phyloP scores from a whole-genome alignment of 2,329 filamentous ascomycete species.

The Exophiala xenobiotica region DNA sequence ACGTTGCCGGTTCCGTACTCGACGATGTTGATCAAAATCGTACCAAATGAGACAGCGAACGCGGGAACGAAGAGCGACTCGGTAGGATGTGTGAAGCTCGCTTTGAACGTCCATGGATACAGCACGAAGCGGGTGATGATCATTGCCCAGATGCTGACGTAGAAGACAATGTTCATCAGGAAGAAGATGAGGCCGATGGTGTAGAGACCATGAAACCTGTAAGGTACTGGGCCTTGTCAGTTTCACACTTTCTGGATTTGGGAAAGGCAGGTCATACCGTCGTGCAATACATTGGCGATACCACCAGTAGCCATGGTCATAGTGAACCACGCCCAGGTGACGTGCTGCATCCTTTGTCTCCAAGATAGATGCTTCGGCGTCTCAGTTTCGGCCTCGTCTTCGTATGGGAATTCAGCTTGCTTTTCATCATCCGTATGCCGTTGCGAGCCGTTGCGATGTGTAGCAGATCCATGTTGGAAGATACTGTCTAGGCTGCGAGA shows the following conservation, averaged over 20 bases:
- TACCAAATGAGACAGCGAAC: slow-evolving; percentile 66
- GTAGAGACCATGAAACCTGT: slow-evolving; percentile 55
- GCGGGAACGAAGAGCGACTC: slow-evolving; percentile 77
- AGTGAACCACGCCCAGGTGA: slow-evolving; percentile 79
- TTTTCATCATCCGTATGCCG: slow-evolving; percentile 25
- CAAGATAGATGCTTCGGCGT: slow-evolving; percentile 41
- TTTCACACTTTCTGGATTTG: slow-evolving; percentile 10
- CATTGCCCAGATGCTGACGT: slow-evolving; percentile 60
- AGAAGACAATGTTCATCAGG: slow-evolving; percentile 63
- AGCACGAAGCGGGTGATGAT: slow-evolving; percentile 68
- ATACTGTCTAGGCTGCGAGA: not conserved
- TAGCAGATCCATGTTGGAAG: not conserved
- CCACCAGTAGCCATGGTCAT: slow-evolving; percentile 64
- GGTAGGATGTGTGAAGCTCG: slow-evolving; percentile 72
- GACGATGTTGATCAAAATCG: slow-evolving; percentile 73
- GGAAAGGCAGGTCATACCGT: slow-evolving; percentile 46
- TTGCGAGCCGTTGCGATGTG: not conserved
- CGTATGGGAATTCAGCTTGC: slow-evolving; percentile 15
- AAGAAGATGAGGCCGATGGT: slow-evolving; percentile 62
- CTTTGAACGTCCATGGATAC: slow-evolving; percentile 67
- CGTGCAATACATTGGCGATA: slow-evolving; percentile 59
- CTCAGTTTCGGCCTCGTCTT: slow-evolving; percentile 22
- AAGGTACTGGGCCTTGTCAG: slow-evolving; percentile 46
- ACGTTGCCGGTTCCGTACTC: slow-evolving; percentile 68
- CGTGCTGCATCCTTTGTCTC: slow-evolving; percentile 59